Conservation (phyloP, 2,329 filamentous ascomycete species). For the Xylariaceae sp. region DNA sequence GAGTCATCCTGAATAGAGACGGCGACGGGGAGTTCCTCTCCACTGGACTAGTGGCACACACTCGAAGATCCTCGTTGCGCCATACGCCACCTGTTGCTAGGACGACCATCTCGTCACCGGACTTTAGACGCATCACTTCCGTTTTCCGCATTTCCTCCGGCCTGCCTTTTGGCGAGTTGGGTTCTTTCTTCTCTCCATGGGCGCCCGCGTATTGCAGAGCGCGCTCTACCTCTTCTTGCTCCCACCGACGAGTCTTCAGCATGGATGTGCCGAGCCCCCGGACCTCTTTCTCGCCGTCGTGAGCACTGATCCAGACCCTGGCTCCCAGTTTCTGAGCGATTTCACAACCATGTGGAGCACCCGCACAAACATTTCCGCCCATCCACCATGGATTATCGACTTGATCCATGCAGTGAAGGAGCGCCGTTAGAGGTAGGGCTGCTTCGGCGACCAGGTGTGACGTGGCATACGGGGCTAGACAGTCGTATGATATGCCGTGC, state of each 20-base stretch:
- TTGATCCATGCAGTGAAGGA: conserved; percentile 61
- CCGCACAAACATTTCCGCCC: conserved; percentile 55
- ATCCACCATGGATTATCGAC: conserved; percentile 59
- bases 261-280: conserved; percentile 48
- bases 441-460: conserved; percentile 53
- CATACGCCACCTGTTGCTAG: conserved; percentile 37
- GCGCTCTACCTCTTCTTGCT: conserved; percentile 41
- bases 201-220: conserved; percentile 16
- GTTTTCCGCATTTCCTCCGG: conserved; percentile 27
- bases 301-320: conserved; percentile 57
- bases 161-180: conserved; percentile 8
- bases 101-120: conserved; percentile 41
- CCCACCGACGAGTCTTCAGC: conserved; percentile 44
- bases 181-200: background rate
- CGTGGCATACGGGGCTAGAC: conserved; percentile 52
- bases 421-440: conserved; percentile 58
- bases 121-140: conserved; percentile 38
- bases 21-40: background rate
- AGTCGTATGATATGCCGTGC: conserved; percentile 54
- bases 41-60: conserved; percentile 1
- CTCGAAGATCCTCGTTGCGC: conserved; percentile 8
- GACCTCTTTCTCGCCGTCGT: conserved; percentile 57
- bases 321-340: conserved; percentile 52
- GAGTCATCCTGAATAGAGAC: background rate
- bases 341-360: conserved; percentile 53